Conservation (phyloP, 768 basidiomycete genomes). For the Chlorophyllum brunneum region DNA sequence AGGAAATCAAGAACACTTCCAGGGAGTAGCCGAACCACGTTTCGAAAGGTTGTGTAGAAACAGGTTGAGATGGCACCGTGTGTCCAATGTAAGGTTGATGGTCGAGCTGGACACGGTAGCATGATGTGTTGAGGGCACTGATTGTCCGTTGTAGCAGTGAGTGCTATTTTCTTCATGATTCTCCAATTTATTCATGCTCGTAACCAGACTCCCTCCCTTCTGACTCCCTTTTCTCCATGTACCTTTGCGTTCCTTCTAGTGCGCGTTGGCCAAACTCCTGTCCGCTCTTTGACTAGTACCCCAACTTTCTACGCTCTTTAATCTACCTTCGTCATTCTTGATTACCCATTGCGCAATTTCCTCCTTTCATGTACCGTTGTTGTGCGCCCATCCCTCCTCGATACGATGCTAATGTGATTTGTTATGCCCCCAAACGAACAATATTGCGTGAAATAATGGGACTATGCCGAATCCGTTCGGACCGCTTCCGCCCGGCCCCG, state of each 20-base stretch:
- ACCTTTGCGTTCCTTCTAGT: background rate
- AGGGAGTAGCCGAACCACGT: background rate
- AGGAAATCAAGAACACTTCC: background rate
- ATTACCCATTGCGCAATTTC: background rate
- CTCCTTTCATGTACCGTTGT: too few species aligned
- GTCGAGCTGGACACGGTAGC: too few species aligned
- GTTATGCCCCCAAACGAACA: too few species aligned
- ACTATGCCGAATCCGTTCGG: too few species aligned
- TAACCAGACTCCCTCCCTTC: background rate
- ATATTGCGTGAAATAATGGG: too few species aligned
- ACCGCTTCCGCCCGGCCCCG: too few species aligned
- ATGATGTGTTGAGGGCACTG: background rate
- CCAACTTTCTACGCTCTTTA: conserved; percentile 1
- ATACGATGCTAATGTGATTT: background rate
- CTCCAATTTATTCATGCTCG: background rate
- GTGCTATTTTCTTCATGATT: background rate
- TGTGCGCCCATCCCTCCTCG: too few species aligned
- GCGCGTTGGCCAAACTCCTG: too few species aligned
- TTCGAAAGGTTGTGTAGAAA: too few species aligned
- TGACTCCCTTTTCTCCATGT: background rate
- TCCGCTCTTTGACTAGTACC: background rate
- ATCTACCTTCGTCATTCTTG: background rate
- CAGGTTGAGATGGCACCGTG: too few species aligned
- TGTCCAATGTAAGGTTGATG: too few species aligned
- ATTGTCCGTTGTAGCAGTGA: background rate